phyloP scores from a whole-genome alignment of 495 filamentous ascomycete genomes.

The Trichoderma orchidacearum region DNA sequence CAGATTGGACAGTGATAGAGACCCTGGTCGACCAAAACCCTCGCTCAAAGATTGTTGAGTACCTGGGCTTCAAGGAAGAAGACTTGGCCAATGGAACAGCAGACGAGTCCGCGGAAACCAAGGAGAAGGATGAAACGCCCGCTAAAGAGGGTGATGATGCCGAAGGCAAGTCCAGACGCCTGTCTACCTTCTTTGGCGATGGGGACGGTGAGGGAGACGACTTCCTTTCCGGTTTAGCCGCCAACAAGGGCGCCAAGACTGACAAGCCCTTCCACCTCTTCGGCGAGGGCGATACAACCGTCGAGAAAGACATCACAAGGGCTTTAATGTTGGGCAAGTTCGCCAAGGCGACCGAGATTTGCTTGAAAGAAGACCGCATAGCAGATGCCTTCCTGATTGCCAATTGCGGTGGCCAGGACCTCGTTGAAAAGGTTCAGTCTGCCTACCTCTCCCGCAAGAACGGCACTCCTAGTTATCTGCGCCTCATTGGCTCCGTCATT shows the following conservation, averaged over 20 bases:
- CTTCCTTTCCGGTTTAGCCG: conserved; percentile 63
- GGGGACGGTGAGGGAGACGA: conserved; percentile 58
- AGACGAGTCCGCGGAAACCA: conserved; percentile 11
- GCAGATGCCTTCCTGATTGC: conserved; percentile 98
- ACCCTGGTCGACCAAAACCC: conserved; percentile 74
- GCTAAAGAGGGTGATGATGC: conserved; percentile 17
- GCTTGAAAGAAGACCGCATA: conserved; percentile 73
- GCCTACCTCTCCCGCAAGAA: conserved; percentile 77
- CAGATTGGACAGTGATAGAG: conserved; percentile 88
- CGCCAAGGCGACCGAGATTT: conserved; percentile 77
- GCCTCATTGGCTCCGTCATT: conserved; percentile 80
- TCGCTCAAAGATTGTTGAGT: conserved; percentile 65
- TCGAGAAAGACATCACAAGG: conserved; percentile 77
- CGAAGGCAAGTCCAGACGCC: conserved; percentile 37
- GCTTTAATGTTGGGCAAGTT: conserved; percentile 83
- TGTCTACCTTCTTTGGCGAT: conserved; percentile 72
- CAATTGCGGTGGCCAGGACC: conserved; percentile 86
- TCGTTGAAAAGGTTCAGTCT: conserved; percentile 86
- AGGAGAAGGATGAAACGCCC: conserved; percentile 25
- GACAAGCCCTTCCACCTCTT: conserved; percentile 48
- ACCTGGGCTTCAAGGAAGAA: conserved; percentile 68
- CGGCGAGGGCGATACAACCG: conserved; percentile 61
- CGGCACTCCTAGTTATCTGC: conserved; percentile 78
- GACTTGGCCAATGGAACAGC: conserved; percentile 36
- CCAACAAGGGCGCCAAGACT: conserved; percentile 38